Percentiles rank a stretch among this genome's conserved stretches.
phyloP scores from a whole-genome alignment of 192 early-diverging fungal genomes.

The Linnemannia schmuckeri region DNA sequence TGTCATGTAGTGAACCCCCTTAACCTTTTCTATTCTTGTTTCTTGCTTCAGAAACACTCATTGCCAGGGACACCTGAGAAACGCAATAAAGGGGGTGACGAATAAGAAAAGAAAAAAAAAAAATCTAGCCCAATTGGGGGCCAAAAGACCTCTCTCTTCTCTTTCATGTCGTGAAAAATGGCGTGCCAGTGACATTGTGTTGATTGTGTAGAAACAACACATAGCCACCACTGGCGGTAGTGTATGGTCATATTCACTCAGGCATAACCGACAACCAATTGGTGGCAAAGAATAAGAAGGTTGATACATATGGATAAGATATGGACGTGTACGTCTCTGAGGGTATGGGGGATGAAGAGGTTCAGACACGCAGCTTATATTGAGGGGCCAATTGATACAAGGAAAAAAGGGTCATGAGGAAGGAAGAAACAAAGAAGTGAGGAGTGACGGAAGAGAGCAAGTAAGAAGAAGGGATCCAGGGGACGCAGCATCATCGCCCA shows the following conservation, averaged over 20 bases:
- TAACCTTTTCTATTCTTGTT: background rate
- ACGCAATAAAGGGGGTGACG: conserved; percentile 5
- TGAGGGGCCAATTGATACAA: background rate
- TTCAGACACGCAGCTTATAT: background rate
- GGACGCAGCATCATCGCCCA: conserved; percentile 1
- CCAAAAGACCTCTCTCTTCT: background rate
- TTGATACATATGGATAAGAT: too few species aligned
- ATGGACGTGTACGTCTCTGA: background rate
- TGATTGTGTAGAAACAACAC: background rate
- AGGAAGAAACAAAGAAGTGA: background rate
- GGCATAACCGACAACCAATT: background rate
- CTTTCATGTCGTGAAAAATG: background rate
- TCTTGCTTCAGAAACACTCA: background rate
- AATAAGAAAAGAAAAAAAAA: background rate
- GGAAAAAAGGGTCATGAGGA: background rate
- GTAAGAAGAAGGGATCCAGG: background rate
- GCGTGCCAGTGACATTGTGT: background rate
- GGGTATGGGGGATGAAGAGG: background rate
- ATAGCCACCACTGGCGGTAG: background rate
- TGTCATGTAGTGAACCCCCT: background rate
- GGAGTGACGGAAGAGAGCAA: background rate
- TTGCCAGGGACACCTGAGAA: background rate
- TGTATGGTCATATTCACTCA: background rate
- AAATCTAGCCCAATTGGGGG: background rate
- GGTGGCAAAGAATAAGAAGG: background rate